Evolutionary conservation across 2,329 filamentous ascomycete species (phyloP).

Genomic region (Diaporthe ilicicola): DNA sequence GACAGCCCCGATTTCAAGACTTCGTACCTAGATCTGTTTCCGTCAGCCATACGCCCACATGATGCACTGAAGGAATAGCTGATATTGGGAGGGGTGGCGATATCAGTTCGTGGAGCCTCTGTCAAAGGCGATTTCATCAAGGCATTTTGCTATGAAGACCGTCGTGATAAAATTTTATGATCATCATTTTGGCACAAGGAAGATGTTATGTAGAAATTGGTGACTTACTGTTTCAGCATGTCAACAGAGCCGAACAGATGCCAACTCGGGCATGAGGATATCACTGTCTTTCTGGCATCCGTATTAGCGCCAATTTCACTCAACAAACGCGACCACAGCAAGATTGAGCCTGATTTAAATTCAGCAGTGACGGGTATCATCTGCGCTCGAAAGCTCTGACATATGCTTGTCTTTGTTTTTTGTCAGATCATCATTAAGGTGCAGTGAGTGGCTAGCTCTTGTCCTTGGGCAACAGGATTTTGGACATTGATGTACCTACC

Average conservation of each 20-base stretch:
- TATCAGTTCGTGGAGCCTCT: slow-evolving; percentile 61
- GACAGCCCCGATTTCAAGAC: background rate
- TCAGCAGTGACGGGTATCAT: slow-evolving; percentile 60
- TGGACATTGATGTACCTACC: slow-evolving; percentile 23
- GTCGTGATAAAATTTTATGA: slow-evolving; percentile 78
- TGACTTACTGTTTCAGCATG: background rate
- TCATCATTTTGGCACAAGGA: slow-evolving; percentile 67
- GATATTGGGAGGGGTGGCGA: slow-evolving; percentile 13
- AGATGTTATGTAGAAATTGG: background rate
- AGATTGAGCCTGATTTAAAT: slow-evolving; percentile 23
- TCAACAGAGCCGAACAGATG: background rate
- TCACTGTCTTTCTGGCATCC: slow-evolving; percentile 25
- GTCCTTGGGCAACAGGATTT: background rate
- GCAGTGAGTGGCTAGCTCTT: background rate
- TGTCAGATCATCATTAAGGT: slow-evolving; percentile 81
- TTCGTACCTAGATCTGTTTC: slow-evolving; percentile 10
- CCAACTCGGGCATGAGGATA: too few species aligned
- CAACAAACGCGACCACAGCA: background rate
- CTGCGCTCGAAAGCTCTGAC: slow-evolving; percentile 76
- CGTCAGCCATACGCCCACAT: slow-evolving; percentile 15
- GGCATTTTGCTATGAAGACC: slow-evolving; percentile 82
- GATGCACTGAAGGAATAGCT: background rate
- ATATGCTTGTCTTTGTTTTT: slow-evolving; percentile 94
- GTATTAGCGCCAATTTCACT: slow-evolving; percentile 42
- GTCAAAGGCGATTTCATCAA: slow-evolving; percentile 87